phyloP scores from a whole-genome alignment of 768 basidiomycete species.

The Panaeolus papilionaceus region DNA sequence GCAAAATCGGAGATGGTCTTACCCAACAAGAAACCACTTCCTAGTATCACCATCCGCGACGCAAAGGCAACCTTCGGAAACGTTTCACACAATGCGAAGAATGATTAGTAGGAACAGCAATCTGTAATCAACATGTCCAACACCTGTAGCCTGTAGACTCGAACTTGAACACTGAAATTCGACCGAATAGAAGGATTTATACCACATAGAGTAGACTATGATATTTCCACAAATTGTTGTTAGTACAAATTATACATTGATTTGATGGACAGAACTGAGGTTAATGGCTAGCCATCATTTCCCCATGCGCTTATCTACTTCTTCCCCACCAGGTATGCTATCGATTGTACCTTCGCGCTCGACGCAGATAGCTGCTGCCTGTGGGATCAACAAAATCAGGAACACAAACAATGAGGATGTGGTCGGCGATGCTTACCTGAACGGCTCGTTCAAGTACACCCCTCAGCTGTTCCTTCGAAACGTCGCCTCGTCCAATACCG shows the following conservation, averaged over 20 bases:
- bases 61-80: constrained; percentile 31
- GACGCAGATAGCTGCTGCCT: constrained; percentile 70
- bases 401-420: not conserved
- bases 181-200: too few relatives aligned
- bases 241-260: too few relatives aligned
- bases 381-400: constrained; percentile 8
- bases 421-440: constrained; percentile 40
- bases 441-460: constrained; percentile 42
- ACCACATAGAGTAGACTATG: too few relatives aligned
- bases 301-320: constrained; percentile 38
- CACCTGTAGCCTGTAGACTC: too few relatives aligned
- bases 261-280: too few relatives aligned
- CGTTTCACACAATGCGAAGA: not conserved
- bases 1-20: constrained; percentile 49
- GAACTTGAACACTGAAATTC: too few relatives aligned
- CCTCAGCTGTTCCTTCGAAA: constrained; percentile 35
- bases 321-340: constrained; percentile 52
- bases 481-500: constrained; percentile 28
- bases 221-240: too few relatives aligned
- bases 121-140: too few relatives aligned
- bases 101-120: not conserved
- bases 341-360: constrained; percentile 63
- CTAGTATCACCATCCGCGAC: constrained; percentile 45
- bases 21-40: constrained; percentile 50
- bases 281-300: too few relatives aligned